Evolutionary conservation across 148 eudicot species (phyloP), one percentile per base, ranked within the genome.

Genomic region (Diospyros kaki): DNA sequence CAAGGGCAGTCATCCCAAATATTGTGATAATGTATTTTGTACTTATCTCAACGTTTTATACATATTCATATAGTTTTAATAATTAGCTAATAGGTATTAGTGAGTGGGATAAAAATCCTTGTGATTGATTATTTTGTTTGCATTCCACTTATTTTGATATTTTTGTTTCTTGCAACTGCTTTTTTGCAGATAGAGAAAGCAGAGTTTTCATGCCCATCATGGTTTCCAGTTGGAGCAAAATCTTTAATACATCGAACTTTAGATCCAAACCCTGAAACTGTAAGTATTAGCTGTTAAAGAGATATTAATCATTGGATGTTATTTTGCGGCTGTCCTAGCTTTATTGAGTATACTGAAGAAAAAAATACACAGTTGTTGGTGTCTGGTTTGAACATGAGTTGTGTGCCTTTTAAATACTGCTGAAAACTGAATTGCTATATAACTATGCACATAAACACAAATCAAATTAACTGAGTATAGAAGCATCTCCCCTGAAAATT

Each of bases 191-290:
- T 95, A 79, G 94, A 86, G 39, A 84, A 79, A 79, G 97, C 97
- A n/a, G 93, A 92, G 4, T 95, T 87, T 81, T 82, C 91, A 51
- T 92, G 89, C 76, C 98, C 98, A 41, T 85, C 96, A 38, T 95
- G 94, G 97, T 95, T 95, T 85, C 89, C 98, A 13, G 81, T 86
- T 44, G 97, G 93, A 61, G 97, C 97, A 66, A 95, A 89, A 80
- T 86, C 91, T 72, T 82, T 95, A 77, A 92, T 95, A 77, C 85
- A 89, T 61, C 87, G 82, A 72, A 95, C 92, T 68, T 80, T 95
- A 76, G 94, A 95, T 74, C 97, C 98, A 56, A 92, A 90, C 80
- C 94, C 98, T 82, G 86, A 87, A 84, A 92, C 90, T 38, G 98
- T 95, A 78, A 78, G 91, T 81, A 61, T 55, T 67, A n/a, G n/a